Conservation (phyloP, 176 grass and related monocot genomes). For the Lolium rigidum region DNA sequence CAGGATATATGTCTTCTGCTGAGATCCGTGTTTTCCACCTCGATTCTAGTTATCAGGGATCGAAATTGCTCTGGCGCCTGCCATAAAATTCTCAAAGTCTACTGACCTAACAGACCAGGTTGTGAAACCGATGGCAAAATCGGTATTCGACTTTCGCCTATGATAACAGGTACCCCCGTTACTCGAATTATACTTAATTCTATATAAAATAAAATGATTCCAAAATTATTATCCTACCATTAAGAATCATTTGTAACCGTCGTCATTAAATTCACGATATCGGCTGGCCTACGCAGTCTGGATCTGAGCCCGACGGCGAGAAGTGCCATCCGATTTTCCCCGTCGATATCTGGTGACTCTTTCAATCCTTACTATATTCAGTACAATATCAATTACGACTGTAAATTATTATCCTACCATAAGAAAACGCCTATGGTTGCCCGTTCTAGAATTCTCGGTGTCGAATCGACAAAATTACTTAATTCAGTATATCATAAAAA, state of each 20-base stretch:
- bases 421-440: not conserved
- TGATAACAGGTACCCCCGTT: too few species aligned
- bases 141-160: too few species aligned
- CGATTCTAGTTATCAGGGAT: too few species aligned
- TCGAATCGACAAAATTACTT: not conserved
- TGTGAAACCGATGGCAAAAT: not conserved
- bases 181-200: too few species aligned
- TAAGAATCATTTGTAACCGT: too few species aligned
- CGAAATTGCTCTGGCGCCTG: too few species aligned
- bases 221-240: not conserved
- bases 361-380: not conserved
- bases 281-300: not conserved
- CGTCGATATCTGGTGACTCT: not conserved
- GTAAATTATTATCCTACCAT: not conserved
- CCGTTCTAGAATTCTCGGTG: not conserved
- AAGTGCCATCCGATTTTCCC: not conserved
- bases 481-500: not conserved
- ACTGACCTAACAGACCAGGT: not conserved
- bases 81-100: not conserved
- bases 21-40: too few species aligned
- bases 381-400: not conserved
- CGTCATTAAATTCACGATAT: too few species aligned
- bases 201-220: not conserved
- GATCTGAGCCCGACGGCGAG: not conserved
- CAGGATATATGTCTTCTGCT: too few species aligned